phyloP scores from a whole-genome alignment of 495 filamentous ascomycete genomes.

The Aspergillus diversus region DNA sequence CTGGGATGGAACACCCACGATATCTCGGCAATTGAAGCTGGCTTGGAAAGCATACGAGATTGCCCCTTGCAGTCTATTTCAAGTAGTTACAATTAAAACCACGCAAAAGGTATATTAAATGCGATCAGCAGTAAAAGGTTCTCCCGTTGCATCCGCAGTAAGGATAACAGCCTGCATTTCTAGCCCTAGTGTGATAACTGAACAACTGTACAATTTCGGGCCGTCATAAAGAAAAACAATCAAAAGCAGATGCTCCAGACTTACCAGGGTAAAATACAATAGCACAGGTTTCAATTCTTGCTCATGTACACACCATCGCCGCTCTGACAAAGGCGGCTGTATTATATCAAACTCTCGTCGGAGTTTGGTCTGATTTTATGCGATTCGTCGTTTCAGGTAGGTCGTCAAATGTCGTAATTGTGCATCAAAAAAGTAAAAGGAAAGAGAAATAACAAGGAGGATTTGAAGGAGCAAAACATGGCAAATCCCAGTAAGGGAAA shows the following conservation, averaged over 20 bases:
- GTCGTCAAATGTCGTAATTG: slow-evolving; percentile 15
- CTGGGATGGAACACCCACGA: no score
- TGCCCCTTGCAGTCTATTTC: neutral
- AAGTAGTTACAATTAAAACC: neutral
- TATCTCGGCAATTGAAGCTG: no score
- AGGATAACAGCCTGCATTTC: neutral
- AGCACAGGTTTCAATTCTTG: neutral
- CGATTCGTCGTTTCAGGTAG: slow-evolving; percentile 6
- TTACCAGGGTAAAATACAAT: neutral
- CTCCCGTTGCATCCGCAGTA: neutral
- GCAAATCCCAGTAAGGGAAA: no score
- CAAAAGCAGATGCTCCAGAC: neutral
- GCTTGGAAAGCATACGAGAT: neutral
- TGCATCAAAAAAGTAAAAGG: neutral
- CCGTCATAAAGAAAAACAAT: neutral
- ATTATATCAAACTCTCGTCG: slow-evolving; percentile 1
- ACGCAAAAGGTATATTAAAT: neutral
- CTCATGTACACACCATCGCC: slow-evolving; percentile 1
- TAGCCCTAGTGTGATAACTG: neutral
- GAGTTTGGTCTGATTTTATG: slow-evolving; percentile 8
- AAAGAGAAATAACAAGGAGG: slow-evolving; percentile 3
- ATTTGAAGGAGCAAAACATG: neutral
- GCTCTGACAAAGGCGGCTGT: neutral
- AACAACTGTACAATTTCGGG: slow-evolving; percentile 1
- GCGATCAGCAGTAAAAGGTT: neutral